These are phyloP conservation scores for Teratosphaeria viscida DNA, from an alignment of 2,329 filamentous ascomycete genomes.

Conservation along the genomic window DNA sequence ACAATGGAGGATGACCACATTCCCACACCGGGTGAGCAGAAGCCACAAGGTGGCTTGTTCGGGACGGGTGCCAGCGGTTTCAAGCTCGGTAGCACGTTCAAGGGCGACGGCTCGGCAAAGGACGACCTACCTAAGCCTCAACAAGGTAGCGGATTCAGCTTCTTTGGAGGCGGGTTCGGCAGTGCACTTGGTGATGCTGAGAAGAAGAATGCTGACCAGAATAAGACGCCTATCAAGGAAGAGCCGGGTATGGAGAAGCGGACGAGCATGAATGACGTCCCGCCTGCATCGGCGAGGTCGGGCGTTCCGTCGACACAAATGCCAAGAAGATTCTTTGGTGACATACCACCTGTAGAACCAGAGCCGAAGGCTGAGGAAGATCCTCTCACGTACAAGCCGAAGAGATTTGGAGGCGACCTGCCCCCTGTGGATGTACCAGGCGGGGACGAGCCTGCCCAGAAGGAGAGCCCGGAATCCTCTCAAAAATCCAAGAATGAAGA, in stretches of 20 bases:
- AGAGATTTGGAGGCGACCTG: constrained; percentile 8
- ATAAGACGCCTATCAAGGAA: constrained; percentile 26
- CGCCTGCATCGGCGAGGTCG: constrained; percentile 21
- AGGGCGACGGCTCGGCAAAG: constrained; percentile 24
- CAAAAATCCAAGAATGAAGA: constrained; percentile 15
- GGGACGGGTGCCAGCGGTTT: constrained; percentile 40
- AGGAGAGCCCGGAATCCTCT: constrained; percentile 11
- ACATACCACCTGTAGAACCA: constrained; percentile 9
- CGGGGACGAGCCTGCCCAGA: background rate
- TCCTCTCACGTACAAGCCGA: constrained; percentile 10
- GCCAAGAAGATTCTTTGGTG: background rate
- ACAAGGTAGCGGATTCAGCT: constrained; percentile 13
- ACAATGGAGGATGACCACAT: constrained; percentile 11
- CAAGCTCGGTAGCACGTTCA: constrained; percentile 57
- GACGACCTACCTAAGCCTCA: constrained; percentile 46
- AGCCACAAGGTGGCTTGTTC: constrained; percentile 9
- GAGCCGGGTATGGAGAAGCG: constrained; percentile 25
- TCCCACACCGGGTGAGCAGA: constrained; percentile 5
- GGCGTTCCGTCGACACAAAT: constrained; percentile 12
- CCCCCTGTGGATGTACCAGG: constrained; percentile 8
- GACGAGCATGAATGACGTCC: constrained; percentile 25
- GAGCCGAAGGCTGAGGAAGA: constrained; percentile 11
- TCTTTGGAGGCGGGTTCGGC: constrained; percentile 25
- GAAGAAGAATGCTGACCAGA: constrained; percentile 20
- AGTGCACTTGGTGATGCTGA: constrained; percentile 23